phyloP scores from a whole-genome alignment of 768 basidiomycete species.

The Tricholoma hemisulphureum region DNA sequence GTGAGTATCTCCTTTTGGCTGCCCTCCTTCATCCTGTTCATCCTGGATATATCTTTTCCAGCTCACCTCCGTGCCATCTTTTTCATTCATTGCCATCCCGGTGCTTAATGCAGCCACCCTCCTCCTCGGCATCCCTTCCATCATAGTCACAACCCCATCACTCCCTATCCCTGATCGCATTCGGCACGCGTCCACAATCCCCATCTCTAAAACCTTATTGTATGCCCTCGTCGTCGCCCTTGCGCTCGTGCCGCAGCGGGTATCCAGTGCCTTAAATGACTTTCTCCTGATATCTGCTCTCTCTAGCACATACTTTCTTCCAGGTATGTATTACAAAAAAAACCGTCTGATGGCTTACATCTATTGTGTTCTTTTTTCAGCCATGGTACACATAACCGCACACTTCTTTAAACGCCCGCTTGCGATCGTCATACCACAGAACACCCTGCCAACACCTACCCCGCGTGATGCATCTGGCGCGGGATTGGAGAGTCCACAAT shows the following conservation, averaged over 20 bases:
- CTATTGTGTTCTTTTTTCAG: conserved; percentile 27
- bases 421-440: conserved; percentile 69
- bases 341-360: background rate
- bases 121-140: conserved; percentile 55
- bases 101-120: conserved; percentile 52
- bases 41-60: background rate
- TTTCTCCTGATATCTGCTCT: conserved; percentile 50
- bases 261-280: conserved; percentile 45
- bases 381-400: conserved; percentile 73
- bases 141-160: conserved; percentile 55
- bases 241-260: conserved; percentile 41
- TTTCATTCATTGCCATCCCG: conserved; percentile 35
- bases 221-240: conserved; percentile 42
- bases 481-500: conserved; percentile 19
- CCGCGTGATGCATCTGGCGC: conserved; percentile 8
- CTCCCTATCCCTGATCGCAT: conserved; percentile 46
- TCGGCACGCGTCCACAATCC: conserved; percentile 41
- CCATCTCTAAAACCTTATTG: conserved; percentile 45
- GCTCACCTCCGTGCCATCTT: conserved; percentile 5
- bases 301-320: conserved; percentile 58
- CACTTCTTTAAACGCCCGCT: conserved; percentile 86
- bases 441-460: conserved; percentile 22
- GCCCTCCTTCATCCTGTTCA: background rate
- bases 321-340: conserved; percentile 39
- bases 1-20: conserved; percentile 26